Evolutionary conservation across 2,329 filamentous ascomycete genomes (phyloP).

Genomic region (Parastagonospora nodorum): DNA sequence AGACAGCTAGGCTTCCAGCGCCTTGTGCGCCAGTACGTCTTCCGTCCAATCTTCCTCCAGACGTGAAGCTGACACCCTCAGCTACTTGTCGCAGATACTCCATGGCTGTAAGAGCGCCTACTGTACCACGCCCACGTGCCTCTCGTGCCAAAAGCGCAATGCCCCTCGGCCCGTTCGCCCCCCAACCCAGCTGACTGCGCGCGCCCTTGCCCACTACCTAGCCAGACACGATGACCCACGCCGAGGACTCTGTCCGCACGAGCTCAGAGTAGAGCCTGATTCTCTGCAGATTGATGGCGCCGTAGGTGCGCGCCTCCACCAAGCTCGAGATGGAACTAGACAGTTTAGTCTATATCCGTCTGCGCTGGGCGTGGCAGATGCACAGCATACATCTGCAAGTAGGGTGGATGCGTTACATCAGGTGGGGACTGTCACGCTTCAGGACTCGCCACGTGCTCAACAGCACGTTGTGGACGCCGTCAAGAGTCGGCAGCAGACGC

Average conservation of each 20-base stretch:
- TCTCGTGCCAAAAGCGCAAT: conserved; percentile 74
- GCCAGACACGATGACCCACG: conserved; percentile 81
- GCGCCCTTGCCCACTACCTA: conserved; percentile 78
- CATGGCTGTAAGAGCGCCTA: conserved; percentile 73
- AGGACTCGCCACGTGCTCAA: not conserved
- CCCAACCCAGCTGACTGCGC: conserved; percentile 80
- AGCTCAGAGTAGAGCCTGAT: conserved; percentile 40
- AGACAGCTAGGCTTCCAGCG: conserved; percentile 39
- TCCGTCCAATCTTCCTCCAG: conserved; percentile 4
- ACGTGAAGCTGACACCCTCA: conserved; percentile 41
- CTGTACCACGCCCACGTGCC: conserved; percentile 79
- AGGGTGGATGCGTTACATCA: not conserved
- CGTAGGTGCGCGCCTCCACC: conserved; percentile 3
- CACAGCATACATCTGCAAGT: not conserved
- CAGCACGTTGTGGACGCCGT: conserved; percentile 20
- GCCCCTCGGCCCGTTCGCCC: conserved; percentile 72
- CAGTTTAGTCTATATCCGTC: conserved; percentile 12
- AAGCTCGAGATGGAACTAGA: not conserved
- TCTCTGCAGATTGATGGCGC: conserved; percentile 28
- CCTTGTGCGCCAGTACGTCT: conserved; percentile 36
- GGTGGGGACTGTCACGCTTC: not conserved
- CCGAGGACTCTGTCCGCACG: conserved; percentile 66
- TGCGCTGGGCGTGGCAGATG: not conserved
- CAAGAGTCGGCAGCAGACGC: conserved; percentile 31
- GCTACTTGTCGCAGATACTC: conserved; percentile 81